Percentiles rank a stretch among this genome's conserved stretches.
These are phyloP conservation scores for Thecaphora thlaspeos DNA, from an alignment of 1,284 basidiomycete genomes.

Conservation along the genomic window DNA sequence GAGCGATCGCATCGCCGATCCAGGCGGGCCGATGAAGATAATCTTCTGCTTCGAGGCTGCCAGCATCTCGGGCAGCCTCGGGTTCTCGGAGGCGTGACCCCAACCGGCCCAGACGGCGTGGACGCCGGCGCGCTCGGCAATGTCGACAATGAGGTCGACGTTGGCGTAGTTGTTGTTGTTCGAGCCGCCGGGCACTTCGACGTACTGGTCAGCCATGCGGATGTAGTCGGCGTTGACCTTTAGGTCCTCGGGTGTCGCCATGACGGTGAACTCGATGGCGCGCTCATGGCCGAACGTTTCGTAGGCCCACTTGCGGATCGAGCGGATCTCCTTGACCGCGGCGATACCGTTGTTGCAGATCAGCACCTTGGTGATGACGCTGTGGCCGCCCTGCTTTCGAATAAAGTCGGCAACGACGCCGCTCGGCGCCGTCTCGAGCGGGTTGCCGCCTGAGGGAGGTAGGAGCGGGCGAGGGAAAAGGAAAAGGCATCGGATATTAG, in stretches of 20 bases:
- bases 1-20: slow-evolving; percentile 96
- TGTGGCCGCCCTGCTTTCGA: slow-evolving; percentile 86
- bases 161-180: slow-evolving; percentile 99
- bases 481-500: background rate
- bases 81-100: slow-evolving; percentile 99
- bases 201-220: slow-evolving; percentile 98
- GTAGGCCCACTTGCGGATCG: slow-evolving; percentile 99
- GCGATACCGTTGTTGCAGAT: slow-evolving; percentile 75
- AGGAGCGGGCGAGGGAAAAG: background rate
- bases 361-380: slow-evolving; percentile 92
- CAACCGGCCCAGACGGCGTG: slow-evolving; percentile 99
- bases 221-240: slow-evolving; percentile 99
- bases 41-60: slow-evolving; percentile 90
- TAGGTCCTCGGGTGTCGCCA: slow-evolving; percentile 96
- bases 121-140: slow-evolving; percentile 93
- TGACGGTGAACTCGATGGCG: slow-evolving; percentile 96
- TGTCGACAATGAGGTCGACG: slow-evolving; percentile 97
- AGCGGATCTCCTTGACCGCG: slow-evolving; percentile 98
- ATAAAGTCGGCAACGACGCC: slow-evolving; percentile 88
- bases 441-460: slow-evolving; percentile 74
- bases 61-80: slow-evolving; percentile 91
- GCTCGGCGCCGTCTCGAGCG: slow-evolving; percentile 76
- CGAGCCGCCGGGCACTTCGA: slow-evolving; percentile 95
- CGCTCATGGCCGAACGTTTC: slow-evolving; percentile 97
- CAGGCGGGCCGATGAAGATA: slow-evolving; percentile 98